Base-by-base conservation (phyloP, 148 eudicot genomes). In the Heliamphora exappendiculata region DNA sequence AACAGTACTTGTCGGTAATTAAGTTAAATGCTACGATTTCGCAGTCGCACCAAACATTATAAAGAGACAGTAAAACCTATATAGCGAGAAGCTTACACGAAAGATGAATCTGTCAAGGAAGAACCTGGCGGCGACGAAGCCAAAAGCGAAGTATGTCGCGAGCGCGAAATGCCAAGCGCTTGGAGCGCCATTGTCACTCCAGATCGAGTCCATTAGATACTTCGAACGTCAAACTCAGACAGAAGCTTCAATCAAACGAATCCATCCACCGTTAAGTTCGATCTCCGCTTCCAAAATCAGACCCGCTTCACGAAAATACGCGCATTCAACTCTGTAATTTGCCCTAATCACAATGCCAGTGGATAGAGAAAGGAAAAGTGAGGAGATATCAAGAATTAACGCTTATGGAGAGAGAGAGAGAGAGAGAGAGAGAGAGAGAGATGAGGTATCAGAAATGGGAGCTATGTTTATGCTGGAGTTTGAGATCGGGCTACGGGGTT, bases 21-120 rank as follows among this genome's bases (percentile, higher is more conserved):
- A 72, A 3, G 1, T 72, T 20, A 34, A 31, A 26, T 29, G 14
- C 24, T 44, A 7, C 17, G n/a, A 67, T 22, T 9, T 55, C 12
- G n/a, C 6, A 22, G 37, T 10, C 24, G 29, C 58, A 29, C 28
- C 14, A 66, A 13, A 39, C 13, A 17, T 26, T n/a, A 26, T 20
- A 55, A 24, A 11, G 12, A 13, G 28, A 29, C 22, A 34, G 11
- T 22, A 39, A 29, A 45, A 7, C 3, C 20, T 20, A 68, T 34
- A 62, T 17, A 12, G 59, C 50, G 50, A 68, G 71, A 84, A 68
- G 44, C 96, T 85, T 92, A 94, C 98, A 42, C 92, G 93, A 75
- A 85, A 90, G 7, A 94, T 53, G 78, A 85, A 90, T 79, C 85
- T 89, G 78, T 94, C 96, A 54, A 92, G 89, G 73, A 90, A 59